phyloP scores from a whole-genome alignment of 495 filamentous ascomycete genomes.

The Cairneyella variabilis region DNA sequence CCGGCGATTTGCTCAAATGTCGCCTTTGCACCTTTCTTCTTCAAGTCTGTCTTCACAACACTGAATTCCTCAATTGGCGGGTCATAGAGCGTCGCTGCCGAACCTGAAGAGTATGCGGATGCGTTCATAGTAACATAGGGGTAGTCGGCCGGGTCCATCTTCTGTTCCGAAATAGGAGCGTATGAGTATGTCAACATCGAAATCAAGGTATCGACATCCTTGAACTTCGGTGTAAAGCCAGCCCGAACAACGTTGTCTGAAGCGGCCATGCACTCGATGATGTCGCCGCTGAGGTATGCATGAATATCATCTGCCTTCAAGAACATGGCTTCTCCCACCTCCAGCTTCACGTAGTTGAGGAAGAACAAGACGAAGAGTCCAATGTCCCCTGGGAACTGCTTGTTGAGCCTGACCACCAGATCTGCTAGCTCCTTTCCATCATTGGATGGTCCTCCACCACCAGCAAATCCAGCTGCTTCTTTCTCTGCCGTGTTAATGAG shows the following conservation, averaged over 20 bases:
- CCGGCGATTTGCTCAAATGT: conserved; percentile 84
- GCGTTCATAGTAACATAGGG: conserved; percentile 77
- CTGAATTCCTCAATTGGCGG: conserved; percentile 96
- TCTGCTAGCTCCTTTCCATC: conserved; percentile 67
- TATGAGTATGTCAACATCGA: conserved; percentile 92
- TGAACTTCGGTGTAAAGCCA: conserved; percentile 97
- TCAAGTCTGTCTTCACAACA: conserved; percentile 77
- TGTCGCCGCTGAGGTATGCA: conserved; percentile 92
- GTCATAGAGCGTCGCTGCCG: conserved; percentile 72
- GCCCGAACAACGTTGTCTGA: conserved; percentile 97
- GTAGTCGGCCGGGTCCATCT: conserved; percentile 81
- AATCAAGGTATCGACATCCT: conserved; percentile 89
- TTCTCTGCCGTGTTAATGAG: conserved; percentile 69
- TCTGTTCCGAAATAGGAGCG: conserved; percentile 89
- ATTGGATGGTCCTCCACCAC: conserved; percentile 54
- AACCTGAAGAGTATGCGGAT: conserved; percentile 69
- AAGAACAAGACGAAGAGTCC: conserved; percentile 78
- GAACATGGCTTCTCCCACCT: conserved; percentile 92
- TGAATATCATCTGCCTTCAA: conserved; percentile 95
- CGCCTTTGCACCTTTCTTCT: conserved; percentile 66
- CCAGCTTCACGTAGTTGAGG: conserved; percentile 75
- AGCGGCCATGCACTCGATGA: conserved; percentile 98
- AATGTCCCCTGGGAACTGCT: conserved; percentile 72
- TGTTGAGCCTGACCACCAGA: conserved; percentile 69
- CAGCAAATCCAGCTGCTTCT: conserved; percentile 58